phyloP scores from a whole-genome alignment of 225 moss, liverwort and hornwort species.

The Pseudoscleropodium purum region DNA sequence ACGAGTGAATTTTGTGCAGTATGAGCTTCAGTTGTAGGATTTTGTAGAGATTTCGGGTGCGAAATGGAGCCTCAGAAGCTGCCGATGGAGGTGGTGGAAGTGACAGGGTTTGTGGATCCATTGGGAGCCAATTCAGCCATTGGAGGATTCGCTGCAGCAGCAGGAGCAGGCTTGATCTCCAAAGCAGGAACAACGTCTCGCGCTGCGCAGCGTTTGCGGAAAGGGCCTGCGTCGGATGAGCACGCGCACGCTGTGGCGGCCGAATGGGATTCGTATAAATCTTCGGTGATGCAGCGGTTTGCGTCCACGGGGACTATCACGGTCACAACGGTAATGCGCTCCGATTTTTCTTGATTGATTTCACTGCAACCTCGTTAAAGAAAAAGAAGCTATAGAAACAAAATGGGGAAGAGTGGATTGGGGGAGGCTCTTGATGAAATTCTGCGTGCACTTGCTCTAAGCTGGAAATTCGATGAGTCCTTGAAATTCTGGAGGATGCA shows the following conservation, averaged over 20 bases:
- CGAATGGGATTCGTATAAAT: conserved; percentile 86
- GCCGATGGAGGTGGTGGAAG: conserved; percentile 21
- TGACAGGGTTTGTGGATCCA: conserved; percentile 43
- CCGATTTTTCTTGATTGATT: neutral
- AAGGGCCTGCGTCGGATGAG: conserved; percentile 58
- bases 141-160: neutral
- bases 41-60: neutral
- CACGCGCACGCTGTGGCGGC: conserved; percentile 65
- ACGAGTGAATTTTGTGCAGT: neutral
- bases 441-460: neutral
- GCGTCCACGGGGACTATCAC: conserved; percentile 95
- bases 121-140: conserved; percentile 18
- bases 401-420: neutral
- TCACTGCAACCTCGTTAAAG: neutral
- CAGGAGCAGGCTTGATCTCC: neutral
- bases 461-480: neutral
- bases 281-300: conserved; percentile 89
- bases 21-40: neutral
- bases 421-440: neutral
- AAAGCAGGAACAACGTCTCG: conserved; percentile 8
- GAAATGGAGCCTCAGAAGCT: conserved; percentile 18
- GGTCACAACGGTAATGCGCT: conserved; percentile 58
- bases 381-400: neutral
- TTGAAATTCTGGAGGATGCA: neutral
- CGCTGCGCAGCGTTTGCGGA: conserved; percentile 43